Evolutionary conservation across 1,139 yeast genomes (phyloP), one percentile per base, ranked within the genome.

Genomic region (Fermentozyma sake): DNA sequence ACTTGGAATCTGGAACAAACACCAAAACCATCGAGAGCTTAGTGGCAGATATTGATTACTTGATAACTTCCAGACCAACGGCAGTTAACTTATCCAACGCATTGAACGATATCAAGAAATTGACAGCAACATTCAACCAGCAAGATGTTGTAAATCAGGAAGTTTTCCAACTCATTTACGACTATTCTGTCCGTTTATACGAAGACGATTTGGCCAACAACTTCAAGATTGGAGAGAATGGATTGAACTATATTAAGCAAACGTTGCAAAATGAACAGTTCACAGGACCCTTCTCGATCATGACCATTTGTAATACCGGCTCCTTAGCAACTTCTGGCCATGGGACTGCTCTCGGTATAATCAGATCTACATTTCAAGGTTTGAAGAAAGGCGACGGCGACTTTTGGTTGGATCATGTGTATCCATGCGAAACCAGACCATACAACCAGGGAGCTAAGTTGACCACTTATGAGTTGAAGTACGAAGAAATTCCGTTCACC

Each of bases 281-380:
- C 43, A 52, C 54, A 16, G 87, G 83, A 6, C 76, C 80, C 1
- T 79, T 87, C 48, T 74, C 94, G 1, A 89, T 86, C 4, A 58
- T 89, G 49, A 91, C 97, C 2, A 83, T 89, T 32, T 81, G 91
- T 48, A 82, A 82, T 50, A 82, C 91, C 2, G 93, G 94, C 0
- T 85, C 97, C 0, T 64, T 91, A 38, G 98, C 98, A 2, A 91
- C 97, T 3, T 86, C 97, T 3, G 97, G 97, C 2, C 91, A 87
- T 50, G 98, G 98, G 13, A 91, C 98, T 6, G 97, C 97, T 0
- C 67, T 91, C 23, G 97, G 97, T 11, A 84, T 89, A 14, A 77
- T 91, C 27, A 73, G 97, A 41, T 76, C 95, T 0, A 64, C 84
- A 14, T 67, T 73, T 63, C 50, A 57, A 9, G 53, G 58, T 18